Conservation (phyloP, 2,329 filamentous ascomycete species). For the Graphium sp. region DNA sequence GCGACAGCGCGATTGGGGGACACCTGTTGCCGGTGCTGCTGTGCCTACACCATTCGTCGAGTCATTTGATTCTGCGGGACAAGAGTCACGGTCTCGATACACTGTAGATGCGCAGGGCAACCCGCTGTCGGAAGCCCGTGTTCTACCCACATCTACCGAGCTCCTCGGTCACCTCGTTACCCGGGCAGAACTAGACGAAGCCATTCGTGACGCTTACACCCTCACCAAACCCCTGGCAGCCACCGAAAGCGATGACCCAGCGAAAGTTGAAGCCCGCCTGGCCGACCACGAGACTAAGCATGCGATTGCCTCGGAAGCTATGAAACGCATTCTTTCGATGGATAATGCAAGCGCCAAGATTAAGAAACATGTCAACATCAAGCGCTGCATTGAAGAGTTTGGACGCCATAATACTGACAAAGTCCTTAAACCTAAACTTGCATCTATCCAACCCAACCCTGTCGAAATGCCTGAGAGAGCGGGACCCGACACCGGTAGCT, state of each 20-base stretch:
- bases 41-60: slow-evolving; percentile 66
- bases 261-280: slow-evolving; percentile 14
- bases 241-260: slow-evolving; percentile 11
- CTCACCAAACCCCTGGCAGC: slow-evolving; percentile 42
- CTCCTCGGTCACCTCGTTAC: slow-evolving; percentile 65
- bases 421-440: slow-evolving; percentile 44
- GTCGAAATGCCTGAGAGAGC: slow-evolving; percentile 36
- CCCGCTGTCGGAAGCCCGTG: slow-evolving; percentile 17
- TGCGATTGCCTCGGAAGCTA: slow-evolving; percentile 53
- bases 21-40: slow-evolving; percentile 70
- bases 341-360: slow-evolving; percentile 66
- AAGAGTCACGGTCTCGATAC: slow-evolving; percentile 18
- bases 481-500: slow-evolving; percentile 87
- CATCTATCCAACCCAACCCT: slow-evolving; percentile 21
- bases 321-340: slow-evolving; percentile 64
- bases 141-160: slow-evolving; percentile 27
- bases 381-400: slow-evolving; percentile 72
- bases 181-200: slow-evolving; percentile 46
- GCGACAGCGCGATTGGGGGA: slow-evolving; percentile 49
- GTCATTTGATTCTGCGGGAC: slow-evolving; percentile 55
- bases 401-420: slow-evolving; percentile 80
- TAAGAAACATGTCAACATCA: slow-evolving; percentile 64
- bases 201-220: slow-evolving; percentile 49
- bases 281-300: slow-evolving; percentile 40
- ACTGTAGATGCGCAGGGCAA: slow-evolving; percentile 23